A percentile compares a stretch with the other conserved stretches of the same genome.
These are phyloP conservation scores for Phytophthora parvispora DNA, from an alignment of 352 stramenopile species.

Conservation along the genomic window DNA sequence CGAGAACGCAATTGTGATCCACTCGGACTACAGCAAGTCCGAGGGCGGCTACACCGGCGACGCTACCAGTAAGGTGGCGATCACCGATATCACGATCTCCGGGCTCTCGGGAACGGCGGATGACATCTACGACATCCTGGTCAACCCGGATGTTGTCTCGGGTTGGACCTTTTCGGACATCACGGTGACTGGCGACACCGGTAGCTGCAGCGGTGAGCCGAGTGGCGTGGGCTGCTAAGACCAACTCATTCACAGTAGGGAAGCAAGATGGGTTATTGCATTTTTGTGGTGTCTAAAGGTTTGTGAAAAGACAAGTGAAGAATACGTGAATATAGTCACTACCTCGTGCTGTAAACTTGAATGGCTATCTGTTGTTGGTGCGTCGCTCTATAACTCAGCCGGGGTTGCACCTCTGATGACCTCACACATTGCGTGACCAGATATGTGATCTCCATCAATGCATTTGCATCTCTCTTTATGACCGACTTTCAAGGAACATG, in stretches of 20 bases:
- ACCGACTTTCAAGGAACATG: slow-evolving; percentile 61
- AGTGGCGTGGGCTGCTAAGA: slow-evolving; percentile 8
- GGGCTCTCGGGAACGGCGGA: slow-evolving; percentile 1
- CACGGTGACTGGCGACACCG: slow-evolving; percentile 3
- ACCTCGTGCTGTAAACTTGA: too few species aligned
- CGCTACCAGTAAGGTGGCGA: slow-evolving; percentile 20
- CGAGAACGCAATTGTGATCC: too few species aligned
- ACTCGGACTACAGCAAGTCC: slow-evolving; percentile 17
- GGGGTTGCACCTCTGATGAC: too few species aligned
- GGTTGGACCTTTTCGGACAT: slow-evolving; percentile 6
- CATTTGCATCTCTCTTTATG: slow-evolving; percentile 83
- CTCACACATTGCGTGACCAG: too few species aligned
- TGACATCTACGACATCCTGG: slow-evolving; percentile 7
- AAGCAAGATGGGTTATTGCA: too few species aligned
- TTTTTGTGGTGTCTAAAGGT: too few species aligned
- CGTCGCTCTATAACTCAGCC: too few species aligned
- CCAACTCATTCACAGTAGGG: not conserved
- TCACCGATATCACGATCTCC: slow-evolving; percentile 25
- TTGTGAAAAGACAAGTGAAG: too few species aligned
- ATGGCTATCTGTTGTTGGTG: too few species aligned
- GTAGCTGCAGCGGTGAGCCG: slow-evolving; percentile 8
- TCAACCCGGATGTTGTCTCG: slow-evolving; percentile 1
- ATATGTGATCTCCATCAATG: slow-evolving; percentile 70
- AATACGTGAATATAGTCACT: too few species aligned
- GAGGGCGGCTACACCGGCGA: slow-evolving; percentile 30